Base-by-base conservation (phyloP, 805 yeast species). In the Candida dendrica region DNA sequence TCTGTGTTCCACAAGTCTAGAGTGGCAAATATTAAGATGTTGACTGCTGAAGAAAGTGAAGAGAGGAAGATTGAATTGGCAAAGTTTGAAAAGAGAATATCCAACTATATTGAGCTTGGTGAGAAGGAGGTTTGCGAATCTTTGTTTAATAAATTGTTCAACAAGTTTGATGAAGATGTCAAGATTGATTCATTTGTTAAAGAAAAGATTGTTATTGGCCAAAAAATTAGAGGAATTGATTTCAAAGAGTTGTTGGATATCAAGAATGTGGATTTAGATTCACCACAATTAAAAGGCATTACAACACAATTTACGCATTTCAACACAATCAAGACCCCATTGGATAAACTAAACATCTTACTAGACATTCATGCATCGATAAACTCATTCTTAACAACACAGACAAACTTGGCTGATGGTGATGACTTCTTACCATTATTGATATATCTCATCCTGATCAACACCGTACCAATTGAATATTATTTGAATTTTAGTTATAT, bases 351-450 rank as follows among this genome's bases (percentile, higher is more conserved):
- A 2, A 26, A 42, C 2, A 22, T 36, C 4, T 27, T 56, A 1
- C 33, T 44, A 0, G 37, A 34, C 1, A 38, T 55, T 13, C 59
- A 56, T 45, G 22, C 52, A 1, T 20, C 40, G 6, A 36, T 56
- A 16, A 51, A 49, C 35, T 20, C 35, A 2, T 27, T 27, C 8
- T 30, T 51, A 29, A 35, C 42, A 14, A 22, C 29, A 14, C 45
- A 42, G 7, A 10, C 41, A 5, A 7, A 22, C 4, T 34, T 33
- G 5, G 47, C 45, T 10, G 49, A 50, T 37, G 58, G 55, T 18
- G 60, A 56, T 42, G 44, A 48, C 32, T 29, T 53, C 10, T 39
- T 56, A 2, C 60, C 60, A 2, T 33, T 56, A 6, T 29, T 56
- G 24, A 53, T 56, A 5, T 55, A 50, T 35, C 31, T 53, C 14